These are phyloP conservation scores for Raphanus hybrid DNA, from an alignment of 441 rosid species.

Conservation along the genomic window DNA sequence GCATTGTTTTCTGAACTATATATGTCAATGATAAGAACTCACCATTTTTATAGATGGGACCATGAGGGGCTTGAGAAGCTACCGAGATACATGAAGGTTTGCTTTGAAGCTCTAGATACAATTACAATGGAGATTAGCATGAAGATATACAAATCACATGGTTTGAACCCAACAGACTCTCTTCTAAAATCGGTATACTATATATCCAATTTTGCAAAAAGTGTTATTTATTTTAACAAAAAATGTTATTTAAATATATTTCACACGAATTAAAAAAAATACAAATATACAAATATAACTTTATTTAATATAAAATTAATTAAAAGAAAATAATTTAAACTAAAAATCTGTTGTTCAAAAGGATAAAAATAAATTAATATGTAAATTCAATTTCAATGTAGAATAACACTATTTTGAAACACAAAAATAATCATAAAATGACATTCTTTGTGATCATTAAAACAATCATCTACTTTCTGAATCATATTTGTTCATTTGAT, in stretches of 20 bases:
- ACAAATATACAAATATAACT: not conserved
- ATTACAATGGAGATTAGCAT: conserved; percentile 51
- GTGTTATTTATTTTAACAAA: no score
- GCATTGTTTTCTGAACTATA: not conserved
- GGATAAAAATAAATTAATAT: not conserved
- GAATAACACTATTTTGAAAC: not conserved
- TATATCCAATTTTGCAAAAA: not conserved
- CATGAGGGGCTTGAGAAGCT: conserved; percentile 32
- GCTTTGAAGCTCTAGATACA: conserved; percentile 54
- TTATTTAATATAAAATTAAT: no score
- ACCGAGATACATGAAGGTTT: conserved; percentile 54
- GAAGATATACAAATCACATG: conserved; percentile 42
- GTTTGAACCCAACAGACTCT: conserved; percentile 50
- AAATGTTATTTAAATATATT: not conserved
- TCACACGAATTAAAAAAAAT: not conserved
- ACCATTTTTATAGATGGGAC: conserved; percentile 65
- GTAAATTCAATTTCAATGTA: no score
- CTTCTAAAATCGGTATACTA: conserved; percentile 49
- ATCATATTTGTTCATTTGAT: not conserved
- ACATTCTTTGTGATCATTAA: not conserved
- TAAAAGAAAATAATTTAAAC: no score
- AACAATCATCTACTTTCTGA: not conserved
- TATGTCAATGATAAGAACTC: no score
- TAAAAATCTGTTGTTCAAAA: not conserved
- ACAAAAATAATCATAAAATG: not conserved